Percentiles rank a stretch among this genome's conserved stretches.
Evolutionary conservation across 2,329 filamentous ascomycete genomes (phyloP).

Genomic region (Graphilbum sp.): DNA sequence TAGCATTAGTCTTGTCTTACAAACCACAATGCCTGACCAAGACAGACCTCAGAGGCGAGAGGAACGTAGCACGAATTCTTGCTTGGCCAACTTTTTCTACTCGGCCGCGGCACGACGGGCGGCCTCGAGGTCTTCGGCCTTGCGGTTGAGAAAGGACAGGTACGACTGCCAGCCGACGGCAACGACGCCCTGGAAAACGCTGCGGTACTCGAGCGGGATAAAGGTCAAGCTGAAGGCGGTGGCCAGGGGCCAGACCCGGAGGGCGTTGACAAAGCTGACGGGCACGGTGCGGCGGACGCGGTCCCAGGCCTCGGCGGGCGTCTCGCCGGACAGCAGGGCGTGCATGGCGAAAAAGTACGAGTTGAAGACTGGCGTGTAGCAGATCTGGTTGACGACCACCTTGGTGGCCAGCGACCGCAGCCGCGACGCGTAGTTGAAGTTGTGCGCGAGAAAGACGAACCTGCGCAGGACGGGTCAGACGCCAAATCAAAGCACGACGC

Average conservation of each 20-base stretch:
- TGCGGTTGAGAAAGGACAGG: conserved; percentile 61
- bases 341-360: conserved; percentile 72
- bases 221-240: conserved; percentile 82
- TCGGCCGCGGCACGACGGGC: not conserved
- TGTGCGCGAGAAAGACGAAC: conserved; percentile 63
- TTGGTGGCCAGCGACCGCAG: conserved; percentile 57
- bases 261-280: conserved; percentile 57
- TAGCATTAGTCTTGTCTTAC: no score
- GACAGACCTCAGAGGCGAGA: no score
- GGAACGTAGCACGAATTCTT: no score
- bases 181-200: conserved; percentile 61
- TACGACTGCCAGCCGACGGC: conserved; percentile 91
- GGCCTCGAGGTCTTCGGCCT: conserved; percentile 45
- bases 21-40: no score
- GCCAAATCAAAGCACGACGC: not conserved
- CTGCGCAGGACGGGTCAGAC: conserved; percentile 20
- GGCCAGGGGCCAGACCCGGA: conserved; percentile 78
- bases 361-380: conserved; percentile 74
- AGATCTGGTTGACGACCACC: conserved; percentile 61
- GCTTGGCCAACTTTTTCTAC: no score
- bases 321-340: conserved; percentile 55
- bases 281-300: conserved; percentile 64
- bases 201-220: conserved; percentile 61
- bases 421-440: conserved; percentile 73
- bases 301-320: conserved; percentile 45